A percentile compares a stretch with the other conserved stretches of the same genome.
These are phyloP conservation scores for Perkinsus olseni DNA, from an alignment of 169 alveolate species.

Conservation along the genomic window DNA sequence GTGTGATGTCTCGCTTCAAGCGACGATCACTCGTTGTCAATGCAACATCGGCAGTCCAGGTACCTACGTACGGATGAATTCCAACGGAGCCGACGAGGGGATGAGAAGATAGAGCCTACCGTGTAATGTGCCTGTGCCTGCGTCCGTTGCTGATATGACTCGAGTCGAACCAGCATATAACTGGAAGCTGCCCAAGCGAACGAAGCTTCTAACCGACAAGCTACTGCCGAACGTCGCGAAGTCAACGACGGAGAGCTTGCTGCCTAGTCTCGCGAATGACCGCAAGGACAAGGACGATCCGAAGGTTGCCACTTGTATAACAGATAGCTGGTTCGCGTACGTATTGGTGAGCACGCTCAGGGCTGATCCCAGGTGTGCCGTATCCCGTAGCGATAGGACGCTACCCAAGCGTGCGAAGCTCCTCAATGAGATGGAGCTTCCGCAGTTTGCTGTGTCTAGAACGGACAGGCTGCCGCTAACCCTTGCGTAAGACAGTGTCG, in stretches of 20 bases:
- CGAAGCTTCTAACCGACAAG: neutral
- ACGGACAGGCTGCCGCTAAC: neutral
- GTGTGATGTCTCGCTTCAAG: constrained; percentile 1
- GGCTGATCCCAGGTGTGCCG: neutral
- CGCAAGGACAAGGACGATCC: neutral
- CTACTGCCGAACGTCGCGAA: neutral
- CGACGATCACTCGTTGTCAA: neutral
- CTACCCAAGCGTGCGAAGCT: constrained; percentile 2
- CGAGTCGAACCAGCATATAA: neutral
- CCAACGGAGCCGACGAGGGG: too few species aligned
- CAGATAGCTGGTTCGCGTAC: neutral
- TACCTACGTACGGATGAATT: neutral
- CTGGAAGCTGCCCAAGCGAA: neutral
- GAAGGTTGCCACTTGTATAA: neutral
- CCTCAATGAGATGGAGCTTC: neutral
- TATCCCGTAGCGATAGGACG: neutral
- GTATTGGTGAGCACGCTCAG: neutral
- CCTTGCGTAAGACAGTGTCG: neutral
- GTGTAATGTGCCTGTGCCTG: neutral
- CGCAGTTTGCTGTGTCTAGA: neutral
- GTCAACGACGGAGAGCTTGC: neutral
- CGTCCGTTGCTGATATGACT: neutral
- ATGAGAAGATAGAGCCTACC: neutral
- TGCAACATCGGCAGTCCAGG: constrained; percentile 6
- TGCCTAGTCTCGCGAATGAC: neutral